Evolutionary conservation across 1,284 basidiomycete species (phyloP), one percentile per base, ranked within the genome.

Genomic region (Cystobasidiaceae sp.): DNA sequence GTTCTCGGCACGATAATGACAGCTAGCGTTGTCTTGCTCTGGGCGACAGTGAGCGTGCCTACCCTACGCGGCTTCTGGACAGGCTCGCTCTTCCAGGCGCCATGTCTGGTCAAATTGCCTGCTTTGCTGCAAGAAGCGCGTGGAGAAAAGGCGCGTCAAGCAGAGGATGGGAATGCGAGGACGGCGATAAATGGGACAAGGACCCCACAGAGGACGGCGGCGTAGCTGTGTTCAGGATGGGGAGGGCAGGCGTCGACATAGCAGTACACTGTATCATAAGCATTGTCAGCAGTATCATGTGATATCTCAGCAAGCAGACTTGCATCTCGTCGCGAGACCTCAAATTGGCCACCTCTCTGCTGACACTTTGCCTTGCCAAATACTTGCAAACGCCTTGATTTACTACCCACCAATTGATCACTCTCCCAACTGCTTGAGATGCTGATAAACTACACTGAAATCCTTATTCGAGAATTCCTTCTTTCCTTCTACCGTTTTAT

Each of bases 381-480:
- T 39, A 11, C 11, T n/a, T 11, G 37, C 37, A 39, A 11, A 11
- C n/a, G 37, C 37, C 37, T 39, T 39, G n/a, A 11, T 39, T 11
- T n/a, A 39, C n/a, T 39, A 11, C 37, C 37, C 11, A 39, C 37
- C 11, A 11, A 11, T 39, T n/a, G 11, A 11, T 44, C 13, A 32
- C 48, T 46, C 67, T 37, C 56, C 51, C 46, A 69, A 72, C 67
- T 57, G 76, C 70, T 65, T 67, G 50, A 90, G 77, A 74, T 84
- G 85, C 64, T 80, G 78, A 75, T 89, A 92, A 44, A 92, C 84
- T 13, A 84, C 84, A 50, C 87, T 89, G 74, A 92, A 92, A 72
- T 92, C 90, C 73, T 85, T 86, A 62, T 76, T 80, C 2, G 80
- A 82, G 34, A 88, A 79, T 66, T 83, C 74, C 7, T 72, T 84